phyloP scores from a whole-genome alignment of 306 rosid species.

The Prunus armeniaca region DNA sequence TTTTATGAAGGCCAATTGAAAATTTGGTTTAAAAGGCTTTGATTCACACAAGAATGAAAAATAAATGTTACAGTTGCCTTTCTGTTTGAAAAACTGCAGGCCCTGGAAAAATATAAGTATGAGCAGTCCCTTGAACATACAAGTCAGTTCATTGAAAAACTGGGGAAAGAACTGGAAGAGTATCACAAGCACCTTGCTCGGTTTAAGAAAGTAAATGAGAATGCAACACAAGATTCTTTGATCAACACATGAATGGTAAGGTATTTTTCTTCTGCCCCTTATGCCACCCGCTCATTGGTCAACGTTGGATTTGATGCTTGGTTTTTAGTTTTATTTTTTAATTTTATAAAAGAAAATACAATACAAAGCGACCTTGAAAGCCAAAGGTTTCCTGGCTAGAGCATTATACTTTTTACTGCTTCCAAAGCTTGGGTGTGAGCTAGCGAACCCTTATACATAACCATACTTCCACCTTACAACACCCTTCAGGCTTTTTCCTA shows the following conservation, averaged over 20 bases:
- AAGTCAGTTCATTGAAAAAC: constrained; percentile 78
- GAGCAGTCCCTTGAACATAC: constrained; percentile 84
- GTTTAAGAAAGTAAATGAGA: constrained; percentile 48
- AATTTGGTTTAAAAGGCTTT: not conserved
- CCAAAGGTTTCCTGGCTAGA: no score
- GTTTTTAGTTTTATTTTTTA: no score
- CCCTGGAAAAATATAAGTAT: constrained; percentile 67
- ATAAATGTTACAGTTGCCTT: not conserved
- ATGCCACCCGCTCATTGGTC: no score
- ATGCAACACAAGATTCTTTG: constrained; percentile 23
- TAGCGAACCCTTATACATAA: no score
- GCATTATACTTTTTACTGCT: no score
- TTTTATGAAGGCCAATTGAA: not conserved
- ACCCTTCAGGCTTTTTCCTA: no score
- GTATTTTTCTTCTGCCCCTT: not conserved
- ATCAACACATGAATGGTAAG: constrained; percentile 9
- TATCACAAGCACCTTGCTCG: constrained; percentile 53
- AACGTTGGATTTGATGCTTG: not conserved
- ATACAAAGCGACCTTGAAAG: no score
- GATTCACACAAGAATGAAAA: not conserved
- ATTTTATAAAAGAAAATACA: no score
- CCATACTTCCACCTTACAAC: no score
- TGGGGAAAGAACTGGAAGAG: constrained; percentile 82
- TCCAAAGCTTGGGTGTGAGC: no score
- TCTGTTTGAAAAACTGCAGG: constrained; percentile 44